Percentiles rank a stretch among this genome's conserved stretches.
These are phyloP conservation scores for Talaromyces sp. DNA, from an alignment of 2,329 filamentous ascomycete species.

Conservation along the genomic window DNA sequence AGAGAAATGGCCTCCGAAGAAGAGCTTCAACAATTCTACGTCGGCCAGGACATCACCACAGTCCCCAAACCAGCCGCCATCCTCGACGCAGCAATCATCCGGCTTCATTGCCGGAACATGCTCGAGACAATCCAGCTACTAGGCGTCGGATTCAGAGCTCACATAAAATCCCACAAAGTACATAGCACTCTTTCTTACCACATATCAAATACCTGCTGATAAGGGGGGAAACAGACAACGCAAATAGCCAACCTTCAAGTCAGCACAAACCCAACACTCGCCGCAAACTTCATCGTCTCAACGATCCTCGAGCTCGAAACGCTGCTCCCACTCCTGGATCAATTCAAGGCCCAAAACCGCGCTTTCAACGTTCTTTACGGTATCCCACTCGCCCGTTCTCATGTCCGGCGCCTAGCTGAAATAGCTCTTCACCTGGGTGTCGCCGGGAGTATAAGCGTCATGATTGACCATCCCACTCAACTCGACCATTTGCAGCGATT, in stretches of 20 bases:
- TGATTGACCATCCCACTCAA: neutral
- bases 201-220: neutral
- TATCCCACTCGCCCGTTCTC: neutral
- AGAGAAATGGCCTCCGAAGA: neutral
- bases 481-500: neutral
- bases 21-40: neutral
- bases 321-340: neutral
- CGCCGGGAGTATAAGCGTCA: neutral
- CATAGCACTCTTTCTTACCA: neutral
- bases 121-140: constrained; percentile 39
- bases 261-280: neutral
- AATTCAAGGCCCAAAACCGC: neutral
- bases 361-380: neutral
- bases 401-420: neutral
- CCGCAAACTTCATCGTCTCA: neutral
- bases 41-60: constrained; percentile 52
- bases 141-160: neutral
- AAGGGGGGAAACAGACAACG: neutral
- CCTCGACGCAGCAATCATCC: constrained; percentile 64
- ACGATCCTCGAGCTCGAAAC: neutral
- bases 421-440: neutral
- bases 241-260: neutral
- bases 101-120: constrained; percentile 69
- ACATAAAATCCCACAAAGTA: neutral
- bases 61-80: constrained; percentile 66